Evolutionary conservation across 495 filamentous ascomycete species (phyloP), one percentile per base, ranked within the genome.

Genomic region (Xylaria nigripes): DNA sequence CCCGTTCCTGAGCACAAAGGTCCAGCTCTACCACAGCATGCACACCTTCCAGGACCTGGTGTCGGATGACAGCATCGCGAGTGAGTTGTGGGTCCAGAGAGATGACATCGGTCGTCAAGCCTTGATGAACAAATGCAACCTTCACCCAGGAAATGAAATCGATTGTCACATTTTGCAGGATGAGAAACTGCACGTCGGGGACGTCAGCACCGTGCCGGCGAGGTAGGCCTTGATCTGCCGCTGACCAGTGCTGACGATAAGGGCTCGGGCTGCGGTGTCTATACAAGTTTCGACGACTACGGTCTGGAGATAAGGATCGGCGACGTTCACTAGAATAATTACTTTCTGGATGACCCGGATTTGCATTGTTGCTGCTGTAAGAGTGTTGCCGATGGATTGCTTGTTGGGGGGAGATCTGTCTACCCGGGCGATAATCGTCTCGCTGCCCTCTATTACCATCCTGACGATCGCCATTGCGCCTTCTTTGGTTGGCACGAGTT

Each of bases 41-140:
- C 13, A 98, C 93, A 19, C 93, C 91, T 69, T 96, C 92, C 24
- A 89, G 64, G 38, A 93, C 86, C 66, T 95, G 90, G 50, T 89
- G 81, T 56, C 87, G 83, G 45, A 97, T 79, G 10, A 95, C 83
- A 1, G 84, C 81, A 38, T 81, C 79, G 34, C 91, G 81, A 27
- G 84, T 78, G 29, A 95, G 82, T 21, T 88, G 82, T n/a, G 90
- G 86, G 38, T 79, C 81, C 12, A 96, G 72, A 24, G 84, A 82
- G 63, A 95, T 80, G 12, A 89, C 80, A 60, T 93, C 86, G 8
- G 83, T 82, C 46, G 77, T 85, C 32, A 98, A 68, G 10, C 83
- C 83, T 47, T 84, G 80, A 44, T 77, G 76, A 42, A 75, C 75
- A 63, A 98, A 92, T 2, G 82, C 76, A 40, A 80, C 76, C 62